phyloP scores from a whole-genome alignment of 1,284 basidiomycete genomes.

The Austropuccinia psidii region DNA sequence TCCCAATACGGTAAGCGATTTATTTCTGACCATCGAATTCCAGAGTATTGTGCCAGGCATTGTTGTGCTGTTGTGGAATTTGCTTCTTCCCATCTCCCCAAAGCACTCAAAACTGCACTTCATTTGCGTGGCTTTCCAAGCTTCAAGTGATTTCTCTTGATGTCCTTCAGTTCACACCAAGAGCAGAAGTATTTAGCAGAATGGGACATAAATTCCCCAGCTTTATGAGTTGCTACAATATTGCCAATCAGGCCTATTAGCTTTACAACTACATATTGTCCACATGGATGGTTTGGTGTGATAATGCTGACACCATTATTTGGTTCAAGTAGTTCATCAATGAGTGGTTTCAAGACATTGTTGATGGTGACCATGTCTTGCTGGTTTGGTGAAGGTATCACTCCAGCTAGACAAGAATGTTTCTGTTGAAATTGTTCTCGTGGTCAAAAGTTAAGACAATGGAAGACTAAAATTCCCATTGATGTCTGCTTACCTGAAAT shows the following conservation, averaged over 20 bases:
- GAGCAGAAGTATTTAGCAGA: neutral
- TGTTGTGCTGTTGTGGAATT: neutral
- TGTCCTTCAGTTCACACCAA: neutral
- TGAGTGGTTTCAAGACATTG: neutral
- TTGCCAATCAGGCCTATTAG: neutral
- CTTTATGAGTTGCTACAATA: conserved; percentile 3
- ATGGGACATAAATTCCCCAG: neutral
- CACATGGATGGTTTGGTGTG: neutral
- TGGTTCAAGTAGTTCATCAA: neutral
- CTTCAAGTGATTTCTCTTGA: neutral
- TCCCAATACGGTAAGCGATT: neutral
- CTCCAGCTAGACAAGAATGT: neutral
- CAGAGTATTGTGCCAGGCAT: neutral
- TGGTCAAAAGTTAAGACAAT: neutral
- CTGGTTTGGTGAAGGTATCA: neutral
- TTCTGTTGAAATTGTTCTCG: neutral
- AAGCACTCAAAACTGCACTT: neutral
- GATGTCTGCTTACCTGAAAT: neutral
- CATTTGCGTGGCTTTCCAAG: neutral
- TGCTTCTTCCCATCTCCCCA: neutral
- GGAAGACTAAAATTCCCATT: neutral
- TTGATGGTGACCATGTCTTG: conserved; percentile 10
- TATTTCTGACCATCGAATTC: conserved; percentile 10
- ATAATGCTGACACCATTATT: neutral
- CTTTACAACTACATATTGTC: neutral